Percentiles rank a stretch among this genome's conserved stretches.
These are phyloP conservation scores for Didymella pomorum DNA, from an alignment of 2,329 filamentous ascomycete species.

Conservation along the genomic window DNA sequence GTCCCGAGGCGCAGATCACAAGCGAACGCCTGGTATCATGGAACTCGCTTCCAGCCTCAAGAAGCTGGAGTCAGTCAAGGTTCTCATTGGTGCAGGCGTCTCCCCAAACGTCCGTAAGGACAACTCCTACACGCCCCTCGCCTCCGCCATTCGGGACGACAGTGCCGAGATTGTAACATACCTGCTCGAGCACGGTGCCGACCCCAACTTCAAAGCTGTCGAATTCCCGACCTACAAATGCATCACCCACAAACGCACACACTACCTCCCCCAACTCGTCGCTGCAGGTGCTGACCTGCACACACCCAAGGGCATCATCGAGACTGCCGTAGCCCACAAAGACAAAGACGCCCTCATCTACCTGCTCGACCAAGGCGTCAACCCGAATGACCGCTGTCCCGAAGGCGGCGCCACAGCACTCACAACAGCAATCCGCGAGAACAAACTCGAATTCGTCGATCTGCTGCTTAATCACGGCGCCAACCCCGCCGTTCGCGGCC, in stretches of 20 bases:
- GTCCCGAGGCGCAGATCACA: conserved; percentile 65
- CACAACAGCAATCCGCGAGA: conserved; percentile 70
- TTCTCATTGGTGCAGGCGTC: conserved; percentile 66
- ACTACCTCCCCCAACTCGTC: conserved; percentile 65
- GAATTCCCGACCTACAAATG: conserved; percentile 75
- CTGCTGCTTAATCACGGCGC: conserved; percentile 66
- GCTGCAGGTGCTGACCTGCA: conserved; percentile 67
- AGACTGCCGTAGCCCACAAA: conserved; percentile 69
- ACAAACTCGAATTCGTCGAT: conserved; percentile 66
- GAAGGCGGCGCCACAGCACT: conserved; percentile 67
- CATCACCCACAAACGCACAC: conserved; percentile 69
- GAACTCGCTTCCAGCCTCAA: conserved; percentile 70
- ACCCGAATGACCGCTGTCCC: conserved; percentile 65
- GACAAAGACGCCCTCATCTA: conserved; percentile 68
- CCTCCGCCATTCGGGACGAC: conserved; percentile 73
- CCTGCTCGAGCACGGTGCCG: conserved; percentile 62
- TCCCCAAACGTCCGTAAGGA: conserved; percentile 70
- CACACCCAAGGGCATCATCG: conserved; percentile 69
- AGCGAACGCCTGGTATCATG: conserved; percentile 69
- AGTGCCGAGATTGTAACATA: conserved; percentile 68
- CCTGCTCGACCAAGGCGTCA: conserved; percentile 67
- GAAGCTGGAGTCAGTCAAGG: conserved; percentile 67
- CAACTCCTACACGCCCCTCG: conserved; percentile 72
- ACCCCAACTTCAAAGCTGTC: conserved; percentile 64
- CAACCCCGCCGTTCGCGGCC: conserved; percentile 68